These are phyloP conservation scores for Amylocarpus encephaloides DNA, from an alignment of 2,329 filamentous ascomycete genomes.

Conservation along the genomic window DNA sequence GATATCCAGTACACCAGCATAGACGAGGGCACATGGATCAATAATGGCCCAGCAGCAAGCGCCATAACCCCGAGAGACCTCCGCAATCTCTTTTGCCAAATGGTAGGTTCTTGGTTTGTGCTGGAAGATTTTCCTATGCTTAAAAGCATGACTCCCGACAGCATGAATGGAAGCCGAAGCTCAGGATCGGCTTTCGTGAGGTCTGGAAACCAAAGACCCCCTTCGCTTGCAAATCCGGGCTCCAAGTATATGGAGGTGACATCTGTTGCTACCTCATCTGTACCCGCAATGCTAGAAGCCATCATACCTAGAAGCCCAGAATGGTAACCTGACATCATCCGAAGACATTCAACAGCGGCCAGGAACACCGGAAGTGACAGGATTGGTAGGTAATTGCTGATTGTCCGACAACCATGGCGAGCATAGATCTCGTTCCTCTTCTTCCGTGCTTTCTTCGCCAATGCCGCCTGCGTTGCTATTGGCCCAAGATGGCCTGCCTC, in stretches of 20 bases:
- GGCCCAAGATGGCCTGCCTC: conserved; percentile 25
- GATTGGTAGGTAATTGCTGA: conserved; percentile 31
- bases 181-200: conserved; percentile 47
- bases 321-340: conserved; percentile 40
- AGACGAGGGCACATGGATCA: conserved; percentile 37
- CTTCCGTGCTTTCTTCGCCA: conserved; percentile 19
- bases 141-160: conserved; percentile 42
- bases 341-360: conserved; percentile 40
- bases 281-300: conserved; percentile 2
- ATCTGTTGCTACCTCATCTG: background rate
- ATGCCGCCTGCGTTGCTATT: conserved; percentile 5
- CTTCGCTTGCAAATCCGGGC: conserved; percentile 44
- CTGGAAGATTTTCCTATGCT: conserved; percentile 33
- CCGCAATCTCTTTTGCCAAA: conserved; percentile 25
- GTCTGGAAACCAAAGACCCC: conserved; percentile 55
- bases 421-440: conserved; percentile 30
- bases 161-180: conserved; percentile 40
- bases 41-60: conserved; percentile 34
- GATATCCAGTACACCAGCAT: conserved; percentile 46
- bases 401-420: conserved; percentile 32
- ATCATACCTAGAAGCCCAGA: conserved; percentile 37
- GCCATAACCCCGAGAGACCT: conserved; percentile 34
- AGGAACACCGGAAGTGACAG: conserved; percentile 42
- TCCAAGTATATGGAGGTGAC: conserved; percentile 10
- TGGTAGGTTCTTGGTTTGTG: conserved; percentile 11